Conservation (phyloP, 1,139 yeast species). For the Candida anutae region DNA sequence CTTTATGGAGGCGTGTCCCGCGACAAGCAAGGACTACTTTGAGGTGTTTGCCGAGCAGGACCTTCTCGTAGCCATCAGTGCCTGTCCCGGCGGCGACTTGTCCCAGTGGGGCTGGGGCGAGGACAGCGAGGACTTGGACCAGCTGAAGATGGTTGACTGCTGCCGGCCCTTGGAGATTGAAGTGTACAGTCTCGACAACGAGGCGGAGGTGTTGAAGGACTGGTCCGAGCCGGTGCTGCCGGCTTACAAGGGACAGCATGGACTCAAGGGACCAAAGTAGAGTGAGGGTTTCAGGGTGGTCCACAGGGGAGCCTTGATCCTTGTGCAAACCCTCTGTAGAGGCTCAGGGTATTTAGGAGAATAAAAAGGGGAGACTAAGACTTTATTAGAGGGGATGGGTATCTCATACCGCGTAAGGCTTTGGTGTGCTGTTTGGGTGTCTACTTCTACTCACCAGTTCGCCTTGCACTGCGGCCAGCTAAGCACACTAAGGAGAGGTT, state of each 20-base stretch:
- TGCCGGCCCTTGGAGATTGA: conserved; percentile 60
- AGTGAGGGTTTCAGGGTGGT: no score
- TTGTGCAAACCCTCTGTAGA: no score
- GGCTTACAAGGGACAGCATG: conserved; percentile 48
- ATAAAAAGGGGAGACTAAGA: no score
- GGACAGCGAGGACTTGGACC: conserved; percentile 32
- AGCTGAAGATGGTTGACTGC: conserved; percentile 49
- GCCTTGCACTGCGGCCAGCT: no score
- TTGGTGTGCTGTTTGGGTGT: no score
- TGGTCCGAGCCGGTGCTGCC: conserved; percentile 49
- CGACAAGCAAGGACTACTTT: conserved; percentile 49
- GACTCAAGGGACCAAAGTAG: no score
- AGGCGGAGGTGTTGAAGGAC: conserved; percentile 28
- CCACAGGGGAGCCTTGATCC: no score
- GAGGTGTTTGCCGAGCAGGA: conserved; percentile 65
- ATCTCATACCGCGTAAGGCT: no score
- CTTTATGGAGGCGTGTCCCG: conserved; percentile 66
- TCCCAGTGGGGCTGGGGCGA: conserved; percentile 71
- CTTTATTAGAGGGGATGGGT: no score
- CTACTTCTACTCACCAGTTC: not conserved
- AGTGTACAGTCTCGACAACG: conserved; percentile 46
- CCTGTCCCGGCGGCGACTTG: conserved; percentile 68
- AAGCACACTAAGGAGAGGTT: no score
- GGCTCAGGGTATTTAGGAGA: no score
- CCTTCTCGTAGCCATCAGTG: conserved; percentile 54